Conservation (phyloP, 2,329 filamentous ascomycete genomes). For the Xylariales sp. region DNA sequence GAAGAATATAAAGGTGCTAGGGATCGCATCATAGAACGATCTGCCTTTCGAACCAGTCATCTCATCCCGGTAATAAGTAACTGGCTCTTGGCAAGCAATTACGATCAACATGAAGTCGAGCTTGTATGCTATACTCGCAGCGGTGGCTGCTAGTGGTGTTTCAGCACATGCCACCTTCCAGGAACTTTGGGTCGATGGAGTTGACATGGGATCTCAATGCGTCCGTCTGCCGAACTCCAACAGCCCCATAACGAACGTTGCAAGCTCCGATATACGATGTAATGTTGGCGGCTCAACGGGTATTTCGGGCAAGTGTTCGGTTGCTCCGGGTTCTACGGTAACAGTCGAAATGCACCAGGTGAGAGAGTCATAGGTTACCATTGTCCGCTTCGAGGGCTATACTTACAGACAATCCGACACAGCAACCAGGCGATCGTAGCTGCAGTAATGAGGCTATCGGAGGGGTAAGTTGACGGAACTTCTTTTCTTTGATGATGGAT, state of each 20-base stretch:
- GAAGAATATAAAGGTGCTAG: too few species aligned
- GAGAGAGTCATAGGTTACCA: slow-evolving; percentile 1
- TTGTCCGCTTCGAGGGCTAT: neutral
- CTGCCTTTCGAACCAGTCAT: neutral
- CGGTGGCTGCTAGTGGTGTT: slow-evolving; percentile 30
- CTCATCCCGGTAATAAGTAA: neutral
- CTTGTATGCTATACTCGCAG: slow-evolving; percentile 24
- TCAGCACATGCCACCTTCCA: slow-evolving; percentile 44
- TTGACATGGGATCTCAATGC: slow-evolving; percentile 37
- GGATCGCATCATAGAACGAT: too few species aligned
- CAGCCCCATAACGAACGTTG: slow-evolving; percentile 42
- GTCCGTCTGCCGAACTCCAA: slow-evolving; percentile 46
- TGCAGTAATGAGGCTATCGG: slow-evolving; percentile 38
- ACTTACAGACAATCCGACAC: neutral
- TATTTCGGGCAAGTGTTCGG: slow-evolving; percentile 38
- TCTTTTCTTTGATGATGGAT: too few species aligned
- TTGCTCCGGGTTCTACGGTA: slow-evolving; percentile 42
- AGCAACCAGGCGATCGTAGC: slow-evolving; percentile 24
- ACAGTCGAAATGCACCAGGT: slow-evolving; percentile 55
- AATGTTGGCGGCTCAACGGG: slow-evolving; percentile 32
- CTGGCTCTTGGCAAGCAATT: neutral
- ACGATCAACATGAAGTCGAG: slow-evolving; percentile 31
- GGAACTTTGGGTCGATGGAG: slow-evolving; percentile 43
- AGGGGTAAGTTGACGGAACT: too few species aligned
- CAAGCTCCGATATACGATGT: slow-evolving; percentile 36